Evolutionary conservation across 1,284 basidiomycete genomes (phyloP).

Genomic region (Tilletia indica): DNA sequence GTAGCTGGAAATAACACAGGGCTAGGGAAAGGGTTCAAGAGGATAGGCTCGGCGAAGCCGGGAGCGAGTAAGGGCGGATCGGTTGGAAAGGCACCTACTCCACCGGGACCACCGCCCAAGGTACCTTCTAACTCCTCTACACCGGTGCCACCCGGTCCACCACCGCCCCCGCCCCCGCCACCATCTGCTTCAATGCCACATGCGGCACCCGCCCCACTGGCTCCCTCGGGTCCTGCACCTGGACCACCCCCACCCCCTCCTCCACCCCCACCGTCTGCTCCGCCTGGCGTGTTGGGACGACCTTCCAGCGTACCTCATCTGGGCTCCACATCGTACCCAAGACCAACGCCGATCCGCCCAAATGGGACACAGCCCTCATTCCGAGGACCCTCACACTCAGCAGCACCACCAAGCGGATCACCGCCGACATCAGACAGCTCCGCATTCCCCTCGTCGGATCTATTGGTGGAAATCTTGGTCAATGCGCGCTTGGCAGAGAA

Average conservation of each 20-base stretch:
- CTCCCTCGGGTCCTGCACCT: background rate
- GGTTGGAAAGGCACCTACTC: background rate
- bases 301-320: no score
- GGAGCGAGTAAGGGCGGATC: background rate
- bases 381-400: no score
- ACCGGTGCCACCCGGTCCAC: background rate
- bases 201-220: background rate
- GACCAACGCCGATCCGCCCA: no score
- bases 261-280: background rate
- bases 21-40: slow-evolving; percentile 4
- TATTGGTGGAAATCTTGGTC: slow-evolving; percentile 10
- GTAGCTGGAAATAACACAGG: background rate
- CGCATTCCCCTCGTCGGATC: slow-evolving; percentile 1
- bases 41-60: slow-evolving; percentile 3
- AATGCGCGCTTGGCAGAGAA: slow-evolving; percentile 11
- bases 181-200: background rate
- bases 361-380: no score
- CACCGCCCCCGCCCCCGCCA: slow-evolving; percentile 1
- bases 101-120: background rate
- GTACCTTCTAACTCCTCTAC: background rate
- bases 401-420: no score
- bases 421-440: no score
- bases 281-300: background rate
- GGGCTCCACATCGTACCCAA: no score
- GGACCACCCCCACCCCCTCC: slow-evolving; percentile 4